A percentile compares a stretch with the other conserved stretches of the same genome.
Evolutionary conservation across 352 stramenopile species (phyloP).

Genomic region (Phytopythium boreale): DNA sequence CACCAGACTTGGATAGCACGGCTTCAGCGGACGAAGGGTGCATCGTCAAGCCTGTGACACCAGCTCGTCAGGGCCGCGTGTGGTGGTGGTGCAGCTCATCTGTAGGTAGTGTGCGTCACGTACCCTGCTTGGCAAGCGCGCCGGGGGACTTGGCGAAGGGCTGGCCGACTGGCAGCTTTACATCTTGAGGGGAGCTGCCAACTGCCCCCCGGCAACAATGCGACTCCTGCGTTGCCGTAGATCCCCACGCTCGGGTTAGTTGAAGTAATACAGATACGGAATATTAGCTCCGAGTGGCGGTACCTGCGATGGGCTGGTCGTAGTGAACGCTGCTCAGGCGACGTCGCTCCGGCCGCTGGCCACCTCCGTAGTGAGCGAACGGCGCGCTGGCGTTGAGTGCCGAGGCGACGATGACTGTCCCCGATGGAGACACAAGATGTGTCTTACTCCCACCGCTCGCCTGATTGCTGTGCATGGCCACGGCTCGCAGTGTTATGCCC

Average conservation of each 20-base stretch:
- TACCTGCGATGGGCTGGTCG: constrained; percentile 39
- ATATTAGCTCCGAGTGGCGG: not conserved
- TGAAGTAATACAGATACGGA: not conserved
- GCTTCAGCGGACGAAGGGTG: constrained; percentile 38
- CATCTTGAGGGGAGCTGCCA: not conserved
- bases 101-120: too few species aligned
- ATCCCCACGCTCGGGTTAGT: not conserved
- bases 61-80: not conserved
- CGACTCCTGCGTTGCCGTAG: not conserved
- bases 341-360: constrained; percentile 40
- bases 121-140: not conserved
- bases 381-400: constrained; percentile 23
- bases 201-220: not conserved
- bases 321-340: constrained; percentile 55
- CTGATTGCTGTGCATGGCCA: constrained; percentile 25
- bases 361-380: constrained; percentile 12
- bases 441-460: not conserved
- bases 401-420: constrained; percentile 50
- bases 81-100: not conserved
- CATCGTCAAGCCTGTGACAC: constrained; percentile 26
- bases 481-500: constrained; percentile 12
- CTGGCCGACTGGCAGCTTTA: not conserved
- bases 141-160: not conserved
- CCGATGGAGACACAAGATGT: constrained; percentile 13
- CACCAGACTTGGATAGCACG: not conserved